Conservation (phyloP, 208 protist genomes). For the Naegleria fowleri region DNA sequence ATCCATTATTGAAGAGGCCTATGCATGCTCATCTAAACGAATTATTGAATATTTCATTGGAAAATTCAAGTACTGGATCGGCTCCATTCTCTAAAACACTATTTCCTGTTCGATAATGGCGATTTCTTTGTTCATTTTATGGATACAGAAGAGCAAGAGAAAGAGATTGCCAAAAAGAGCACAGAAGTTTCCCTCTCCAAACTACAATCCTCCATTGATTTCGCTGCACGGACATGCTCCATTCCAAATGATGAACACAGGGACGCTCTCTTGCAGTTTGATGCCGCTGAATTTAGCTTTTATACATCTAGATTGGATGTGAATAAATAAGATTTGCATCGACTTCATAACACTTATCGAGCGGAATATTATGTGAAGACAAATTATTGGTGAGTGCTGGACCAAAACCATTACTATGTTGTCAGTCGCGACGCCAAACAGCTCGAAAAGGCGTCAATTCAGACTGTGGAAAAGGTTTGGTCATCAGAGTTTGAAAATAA, state of each 20-base stretch:
- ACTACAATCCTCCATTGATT: conserved; percentile 46
- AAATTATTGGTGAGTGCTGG: too few relatives aligned
- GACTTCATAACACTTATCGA: too few relatives aligned
- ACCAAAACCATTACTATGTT: too few relatives aligned
- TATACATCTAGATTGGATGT: too few relatives aligned
- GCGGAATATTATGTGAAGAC: too few relatives aligned
- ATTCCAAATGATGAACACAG: conserved; percentile 37
- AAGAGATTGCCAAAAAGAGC: conserved; percentile 44
- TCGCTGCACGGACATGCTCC: conserved; percentile 36
- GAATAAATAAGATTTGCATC: too few relatives aligned
- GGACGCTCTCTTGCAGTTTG: conserved; percentile 41
- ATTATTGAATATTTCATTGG: neutral
- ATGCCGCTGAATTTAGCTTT: neutral
- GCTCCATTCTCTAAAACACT: conserved; percentile 43
- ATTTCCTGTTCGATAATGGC: conserved; percentile 53
- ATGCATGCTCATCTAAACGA: conserved; percentile 23
- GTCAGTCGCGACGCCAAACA: too few relatives aligned
- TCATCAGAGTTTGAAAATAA: too few relatives aligned
- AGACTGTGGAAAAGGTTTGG: too few relatives aligned
- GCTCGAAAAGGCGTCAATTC: too few relatives aligned
- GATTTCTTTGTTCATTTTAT: conserved; percentile 63
- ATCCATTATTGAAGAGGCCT: conserved; percentile 40
- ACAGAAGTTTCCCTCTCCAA: conserved; percentile 31
- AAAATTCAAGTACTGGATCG: neutral
- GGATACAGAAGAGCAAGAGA: conserved; percentile 43